These are phyloP conservation scores for Umbellularia californica DNA, from an alignment of 164 flowering plant species.

Conservation along the genomic window DNA sequence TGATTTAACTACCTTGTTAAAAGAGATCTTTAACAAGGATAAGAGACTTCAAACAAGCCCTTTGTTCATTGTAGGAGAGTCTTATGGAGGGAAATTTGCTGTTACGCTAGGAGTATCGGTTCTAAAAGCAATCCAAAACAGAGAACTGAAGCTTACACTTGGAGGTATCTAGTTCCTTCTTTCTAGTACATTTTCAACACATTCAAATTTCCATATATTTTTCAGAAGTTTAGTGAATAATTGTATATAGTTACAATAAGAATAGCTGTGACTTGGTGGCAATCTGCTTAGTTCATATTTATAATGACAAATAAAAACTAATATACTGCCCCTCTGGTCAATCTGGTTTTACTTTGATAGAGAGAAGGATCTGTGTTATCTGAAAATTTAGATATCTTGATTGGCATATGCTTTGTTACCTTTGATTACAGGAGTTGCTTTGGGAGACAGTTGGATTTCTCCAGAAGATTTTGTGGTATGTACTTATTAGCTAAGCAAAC, in stretches of 20 bases:
- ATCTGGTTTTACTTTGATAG: background rate
- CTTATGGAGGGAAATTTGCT: conserved; percentile 90
- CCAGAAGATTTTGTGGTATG: conserved; percentile 94
- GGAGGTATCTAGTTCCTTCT: conserved; percentile 49
- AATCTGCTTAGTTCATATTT: background rate
- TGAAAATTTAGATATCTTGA: background rate
- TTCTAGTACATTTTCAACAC: background rate
- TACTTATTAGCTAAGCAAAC: background rate
- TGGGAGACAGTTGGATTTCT: conserved; percentile 96
- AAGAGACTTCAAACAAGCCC: conserved; percentile 59
- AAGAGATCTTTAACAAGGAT: conserved; percentile 46
- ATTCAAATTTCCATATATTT: background rate
- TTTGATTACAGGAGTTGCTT: conserved; percentile 52
- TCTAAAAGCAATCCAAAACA: conserved; percentile 55
- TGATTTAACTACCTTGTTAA: conserved; percentile 66
- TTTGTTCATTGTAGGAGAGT: conserved; percentile 76
- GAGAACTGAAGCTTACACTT: conserved; percentile 63
- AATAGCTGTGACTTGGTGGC: background rate
- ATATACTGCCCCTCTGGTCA: background rate
- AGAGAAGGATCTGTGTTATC: background rate
- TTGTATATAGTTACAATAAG: background rate
- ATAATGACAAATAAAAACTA: background rate
- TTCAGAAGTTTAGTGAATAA: background rate
- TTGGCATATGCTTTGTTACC: background rate
- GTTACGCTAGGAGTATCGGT: conserved; percentile 67